Evolutionary conservation across 768 basidiomycete genomes (phyloP).

Genomic region (Rhizopogon vinicolor): DNA sequence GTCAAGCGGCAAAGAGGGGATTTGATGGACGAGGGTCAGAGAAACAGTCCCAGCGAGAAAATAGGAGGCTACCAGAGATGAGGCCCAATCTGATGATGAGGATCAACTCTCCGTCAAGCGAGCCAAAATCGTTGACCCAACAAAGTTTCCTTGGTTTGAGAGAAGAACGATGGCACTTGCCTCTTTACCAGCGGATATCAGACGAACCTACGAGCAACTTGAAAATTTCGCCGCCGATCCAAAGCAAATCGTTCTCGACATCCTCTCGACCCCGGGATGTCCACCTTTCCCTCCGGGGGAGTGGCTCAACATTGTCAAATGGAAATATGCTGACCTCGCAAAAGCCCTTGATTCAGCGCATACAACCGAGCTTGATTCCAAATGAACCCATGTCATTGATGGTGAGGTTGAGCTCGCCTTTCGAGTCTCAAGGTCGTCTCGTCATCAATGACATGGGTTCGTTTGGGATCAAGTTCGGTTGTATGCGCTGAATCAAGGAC

Average conservation of each 20-base stretch:
- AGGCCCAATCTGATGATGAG: background rate
- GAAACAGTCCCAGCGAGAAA: background rate
- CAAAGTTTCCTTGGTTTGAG: background rate
- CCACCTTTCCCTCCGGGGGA: constrained; percentile 4
- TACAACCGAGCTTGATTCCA: background rate
- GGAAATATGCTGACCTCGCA: background rate
- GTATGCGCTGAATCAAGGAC: constrained; percentile 5
- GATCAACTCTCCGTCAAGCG: background rate
- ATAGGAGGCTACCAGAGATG: background rate
- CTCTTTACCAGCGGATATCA: background rate
- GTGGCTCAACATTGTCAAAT: constrained; percentile 8
- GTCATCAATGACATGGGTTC: constrained; percentile 3
- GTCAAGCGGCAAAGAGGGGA: background rate
- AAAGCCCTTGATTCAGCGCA: constrained; percentile 8
- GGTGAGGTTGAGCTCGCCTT: constrained; percentile 4
- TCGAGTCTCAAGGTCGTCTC: background rate
- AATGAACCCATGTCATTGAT: constrained; percentile 5
- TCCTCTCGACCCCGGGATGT: background rate
- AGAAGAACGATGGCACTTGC: background rate
- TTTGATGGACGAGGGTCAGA: background rate
- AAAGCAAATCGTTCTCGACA: background rate
- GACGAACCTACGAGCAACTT: background rate
- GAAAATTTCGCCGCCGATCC: background rate
- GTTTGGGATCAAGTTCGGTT: background rate
- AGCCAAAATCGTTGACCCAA: background rate